Conservation (phyloP, 305 asterid species). For the Coffea humblotiana region DNA sequence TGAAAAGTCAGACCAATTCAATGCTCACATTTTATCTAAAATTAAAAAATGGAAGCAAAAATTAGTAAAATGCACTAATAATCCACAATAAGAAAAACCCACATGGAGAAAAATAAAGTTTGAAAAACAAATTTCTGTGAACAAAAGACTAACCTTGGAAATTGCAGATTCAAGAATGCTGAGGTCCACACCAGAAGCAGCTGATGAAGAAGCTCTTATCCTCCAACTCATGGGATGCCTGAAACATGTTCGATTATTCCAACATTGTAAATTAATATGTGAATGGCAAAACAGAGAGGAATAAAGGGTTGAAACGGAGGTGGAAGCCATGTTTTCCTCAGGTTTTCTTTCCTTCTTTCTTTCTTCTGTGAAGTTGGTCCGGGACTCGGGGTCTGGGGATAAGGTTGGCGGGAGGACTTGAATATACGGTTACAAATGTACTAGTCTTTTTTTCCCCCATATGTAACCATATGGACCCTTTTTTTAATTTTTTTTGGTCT, state of each 20-base stretch:
- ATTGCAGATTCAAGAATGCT: slow-evolving; percentile 62
- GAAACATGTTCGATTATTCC: slow-evolving; percentile 6
- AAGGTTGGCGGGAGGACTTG: slow-evolving; percentile 1
- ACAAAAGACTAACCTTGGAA: slow-evolving; percentile 44
- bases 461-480: too few relatives aligned
- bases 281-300: slow-evolving; percentile 31
- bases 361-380: not conserved
- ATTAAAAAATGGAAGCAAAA: not conserved
- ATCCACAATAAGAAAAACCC: not conserved
- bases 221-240: slow-evolving; percentile 21
- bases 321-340: slow-evolving; percentile 38
- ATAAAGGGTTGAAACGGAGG: slow-evolving; percentile 37
- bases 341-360: not conserved
- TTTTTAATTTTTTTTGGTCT: too few relatives aligned
- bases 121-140: not conserved
- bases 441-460: too few relatives aligned
- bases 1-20: not conserved
- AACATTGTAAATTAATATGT: slow-evolving; percentile 14
- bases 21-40: not conserved
- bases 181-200: slow-evolving; percentile 66
- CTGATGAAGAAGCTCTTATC: slow-evolving; percentile 58
- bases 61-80: not conserved
- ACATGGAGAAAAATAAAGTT: not conserved
- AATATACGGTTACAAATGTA: too few relatives aligned
- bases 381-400: not conserved